Conservation (phyloP, 2,329 filamentous ascomycete genomes). For the Clarireedia monteithiana region DNA sequence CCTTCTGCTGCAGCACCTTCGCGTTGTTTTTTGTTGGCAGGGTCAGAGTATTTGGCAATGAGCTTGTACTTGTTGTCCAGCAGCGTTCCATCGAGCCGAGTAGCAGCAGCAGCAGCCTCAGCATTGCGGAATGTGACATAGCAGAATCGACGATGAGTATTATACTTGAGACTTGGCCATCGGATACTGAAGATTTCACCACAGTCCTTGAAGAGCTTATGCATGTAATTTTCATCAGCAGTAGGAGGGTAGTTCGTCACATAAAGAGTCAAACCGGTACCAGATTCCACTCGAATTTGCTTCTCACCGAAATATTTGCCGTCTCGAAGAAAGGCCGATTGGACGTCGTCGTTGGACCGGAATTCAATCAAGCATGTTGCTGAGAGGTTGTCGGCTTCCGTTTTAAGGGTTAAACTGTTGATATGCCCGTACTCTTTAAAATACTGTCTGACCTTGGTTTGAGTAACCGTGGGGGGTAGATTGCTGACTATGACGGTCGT, state of each 20-base stretch:
- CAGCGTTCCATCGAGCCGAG: slow-evolving; percentile 61
- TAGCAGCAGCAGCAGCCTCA: slow-evolving; percentile 62
- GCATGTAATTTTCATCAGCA: slow-evolving; percentile 64
- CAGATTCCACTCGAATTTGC: slow-evolving; percentile 66
- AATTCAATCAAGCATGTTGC: slow-evolving; percentile 80
- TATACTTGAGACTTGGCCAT: slow-evolving; percentile 85
- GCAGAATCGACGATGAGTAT: slow-evolving; percentile 85
- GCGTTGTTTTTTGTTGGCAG: slow-evolving; percentile 66
- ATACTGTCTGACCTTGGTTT: slow-evolving; percentile 74
- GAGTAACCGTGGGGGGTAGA: slow-evolving; percentile 60
- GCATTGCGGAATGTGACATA: slow-evolving; percentile 80
- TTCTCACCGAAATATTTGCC: slow-evolving; percentile 70
- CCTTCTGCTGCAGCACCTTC: slow-evolving; percentile 78
- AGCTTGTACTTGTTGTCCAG: slow-evolving; percentile 64
- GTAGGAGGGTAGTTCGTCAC: slow-evolving; percentile 82
- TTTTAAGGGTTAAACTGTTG: slow-evolving; percentile 64
- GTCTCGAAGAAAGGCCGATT: slow-evolving; percentile 72
- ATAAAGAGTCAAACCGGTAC: slow-evolving; percentile 73
- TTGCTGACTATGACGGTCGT: slow-evolving; percentile 76
- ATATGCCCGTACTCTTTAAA: slow-evolving; percentile 87
- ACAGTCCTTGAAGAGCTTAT: slow-evolving; percentile 61
- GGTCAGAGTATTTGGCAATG: slow-evolving; percentile 77
- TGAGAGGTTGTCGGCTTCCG: slow-evolving; percentile 51
- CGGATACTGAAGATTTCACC: slow-evolving; percentile 80
- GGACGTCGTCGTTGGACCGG: slow-evolving; percentile 68